A percentile compares a stretch with the other conserved stretches of the same genome.
Conservation (phyloP, 139 green algal species). For the Chlamydomonas incerta region DNA sequence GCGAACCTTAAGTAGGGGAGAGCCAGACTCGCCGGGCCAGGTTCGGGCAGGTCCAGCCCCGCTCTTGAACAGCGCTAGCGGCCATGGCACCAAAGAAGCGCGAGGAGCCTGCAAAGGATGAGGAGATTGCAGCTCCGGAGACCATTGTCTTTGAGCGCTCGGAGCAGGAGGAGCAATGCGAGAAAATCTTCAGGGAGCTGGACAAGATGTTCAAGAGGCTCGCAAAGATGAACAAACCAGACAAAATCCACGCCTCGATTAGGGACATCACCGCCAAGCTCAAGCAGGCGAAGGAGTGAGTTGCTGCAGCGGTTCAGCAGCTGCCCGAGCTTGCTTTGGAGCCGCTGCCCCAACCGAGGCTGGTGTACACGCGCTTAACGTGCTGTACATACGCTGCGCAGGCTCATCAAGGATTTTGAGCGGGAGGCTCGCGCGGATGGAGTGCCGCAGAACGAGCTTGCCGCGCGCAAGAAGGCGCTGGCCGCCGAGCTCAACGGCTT, state of each 20-base stretch:
- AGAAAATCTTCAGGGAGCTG: slow-evolving; percentile 59
- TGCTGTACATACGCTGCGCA: slow-evolving; percentile 55
- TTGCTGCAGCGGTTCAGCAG: background rate
- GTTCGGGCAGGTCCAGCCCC: background rate
- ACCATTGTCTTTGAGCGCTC: background rate
- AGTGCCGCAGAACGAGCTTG: slow-evolving; percentile 74
- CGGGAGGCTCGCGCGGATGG: slow-evolving; percentile 81
- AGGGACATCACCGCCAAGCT: slow-evolving; percentile 82
- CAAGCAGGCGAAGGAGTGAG: slow-evolving; percentile 85
- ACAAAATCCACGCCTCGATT: slow-evolving; percentile 72
- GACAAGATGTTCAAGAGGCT: slow-evolving; percentile 74
- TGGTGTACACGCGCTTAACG: too few relatives aligned
- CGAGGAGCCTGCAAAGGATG: background rate
- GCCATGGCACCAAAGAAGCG: background rate
- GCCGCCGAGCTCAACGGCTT: slow-evolving; percentile 86
- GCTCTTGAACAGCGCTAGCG: background rate
- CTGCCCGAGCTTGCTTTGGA: too few relatives aligned
- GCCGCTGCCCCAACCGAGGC: too few relatives aligned
- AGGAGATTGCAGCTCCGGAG: background rate
- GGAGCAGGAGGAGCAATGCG: slow-evolving; percentile 58
- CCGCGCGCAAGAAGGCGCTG: slow-evolving; percentile 74
- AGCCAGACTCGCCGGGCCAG: too few relatives aligned
- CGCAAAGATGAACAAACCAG: slow-evolving; percentile 64
- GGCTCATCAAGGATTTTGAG: slow-evolving; percentile 94
- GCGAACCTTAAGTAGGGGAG: too few relatives aligned